phyloP scores from a whole-genome alignment of 345 rosid species.

The Linum trigynum region DNA sequence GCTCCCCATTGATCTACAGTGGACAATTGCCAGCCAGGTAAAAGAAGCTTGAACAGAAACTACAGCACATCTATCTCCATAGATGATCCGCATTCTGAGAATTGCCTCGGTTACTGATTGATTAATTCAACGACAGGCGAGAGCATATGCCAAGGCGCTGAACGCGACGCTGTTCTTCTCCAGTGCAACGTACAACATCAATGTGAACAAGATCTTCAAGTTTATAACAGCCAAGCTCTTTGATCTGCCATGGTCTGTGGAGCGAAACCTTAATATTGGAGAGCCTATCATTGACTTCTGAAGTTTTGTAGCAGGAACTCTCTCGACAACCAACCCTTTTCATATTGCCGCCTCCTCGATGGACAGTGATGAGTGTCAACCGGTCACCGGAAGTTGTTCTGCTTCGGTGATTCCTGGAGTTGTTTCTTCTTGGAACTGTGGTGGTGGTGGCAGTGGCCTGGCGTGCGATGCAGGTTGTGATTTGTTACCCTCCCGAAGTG shows the following conservation, averaged over 20 bases:
- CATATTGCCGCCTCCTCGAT: background rate
- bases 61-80: too few relatives aligned
- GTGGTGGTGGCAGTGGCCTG: background rate
- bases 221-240: slow-evolving; percentile 90
- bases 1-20: slow-evolving; percentile 79
- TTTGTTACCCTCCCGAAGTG: background rate
- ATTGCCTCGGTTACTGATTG: background rate
- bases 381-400: slow-evolving; percentile 5
- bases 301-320: background rate
- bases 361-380: background rate
- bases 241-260: slow-evolving; percentile 77
- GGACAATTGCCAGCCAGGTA: slow-evolving; percentile 91
- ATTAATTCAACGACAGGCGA: slow-evolving; percentile 42
- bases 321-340: background rate
- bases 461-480: too few relatives aligned
- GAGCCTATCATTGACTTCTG: slow-evolving; percentile 86
- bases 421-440: slow-evolving; percentile 4
- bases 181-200: slow-evolving; percentile 82
- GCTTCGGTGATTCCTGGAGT: slow-evolving; percentile 5
- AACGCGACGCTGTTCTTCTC: slow-evolving; percentile 90
- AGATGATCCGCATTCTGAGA: too few relatives aligned
- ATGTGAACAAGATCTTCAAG: slow-evolving; percentile 89
- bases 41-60: background rate
- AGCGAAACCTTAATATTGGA: slow-evolving; percentile 73
- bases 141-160: slow-evolving; percentile 70